Conservation (phyloP, 2,329 filamentous ascomycete genomes). For the Xylariaceae sp. region DNA sequence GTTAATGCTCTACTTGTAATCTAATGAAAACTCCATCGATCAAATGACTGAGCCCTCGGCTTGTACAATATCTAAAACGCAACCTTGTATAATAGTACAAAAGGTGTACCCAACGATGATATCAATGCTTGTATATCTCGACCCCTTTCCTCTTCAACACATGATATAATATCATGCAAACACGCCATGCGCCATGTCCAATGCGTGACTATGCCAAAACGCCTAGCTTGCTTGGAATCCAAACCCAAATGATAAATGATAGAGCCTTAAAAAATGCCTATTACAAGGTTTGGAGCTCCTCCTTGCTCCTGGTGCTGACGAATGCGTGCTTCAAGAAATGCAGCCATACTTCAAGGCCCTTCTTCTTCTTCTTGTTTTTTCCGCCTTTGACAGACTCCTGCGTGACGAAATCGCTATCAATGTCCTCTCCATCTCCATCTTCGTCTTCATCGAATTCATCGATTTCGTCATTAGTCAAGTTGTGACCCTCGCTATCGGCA, state of each 20-base stretch:
- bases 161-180: conserved; percentile 3
- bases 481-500: conserved; percentile 25
- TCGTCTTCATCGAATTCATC: conserved; percentile 35
- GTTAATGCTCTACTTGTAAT: too few species aligned
- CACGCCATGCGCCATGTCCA: conserved; percentile 11
- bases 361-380: conserved; percentile 62
- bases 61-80: too few species aligned
- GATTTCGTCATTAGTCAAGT: conserved; percentile 23
- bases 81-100: too few species aligned
- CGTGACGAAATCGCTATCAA: conserved; percentile 32
- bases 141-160: too few species aligned
- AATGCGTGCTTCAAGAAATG: conserved; percentile 82
- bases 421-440: conserved; percentile 39
- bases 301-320: conserved; percentile 72
- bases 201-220: conserved; percentile 12
- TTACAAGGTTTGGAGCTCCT: conserved; percentile 64
- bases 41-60: background rate
- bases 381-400: conserved; percentile 53
- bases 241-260: background rate
- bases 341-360: conserved; percentile 74
- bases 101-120: background rate
- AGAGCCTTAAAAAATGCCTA: background rate
- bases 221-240: conserved; percentile 22
- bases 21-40: background rate
- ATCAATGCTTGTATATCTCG: background rate